Percentiles rank a stretch among this genome's conserved stretches.
These are phyloP conservation scores for Neonectria neomacrospora DNA, from an alignment of 2,329 filamentous ascomycete species.

Conservation along the genomic window DNA sequence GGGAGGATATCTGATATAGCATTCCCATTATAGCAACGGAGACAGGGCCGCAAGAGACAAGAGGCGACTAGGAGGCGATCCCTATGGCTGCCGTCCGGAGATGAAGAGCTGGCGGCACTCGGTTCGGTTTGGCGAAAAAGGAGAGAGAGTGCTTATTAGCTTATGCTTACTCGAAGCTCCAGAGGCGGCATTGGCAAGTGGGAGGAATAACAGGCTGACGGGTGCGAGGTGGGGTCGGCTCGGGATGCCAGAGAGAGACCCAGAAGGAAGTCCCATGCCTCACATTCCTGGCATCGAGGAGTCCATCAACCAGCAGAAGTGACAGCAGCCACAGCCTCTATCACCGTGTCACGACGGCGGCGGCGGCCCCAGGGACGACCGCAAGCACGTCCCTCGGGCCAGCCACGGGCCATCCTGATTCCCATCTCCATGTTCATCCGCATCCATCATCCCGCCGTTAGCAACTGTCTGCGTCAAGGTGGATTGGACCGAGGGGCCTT, in stretches of 20 bases:
- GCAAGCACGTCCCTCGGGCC: slow-evolving; percentile 40
- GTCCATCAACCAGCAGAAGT: slow-evolving; percentile 14
- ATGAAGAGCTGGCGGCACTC: slow-evolving; percentile 37
- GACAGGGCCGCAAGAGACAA: slow-evolving; percentile 14
- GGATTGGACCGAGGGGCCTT: slow-evolving; percentile 28
- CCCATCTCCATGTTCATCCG: slow-evolving; percentile 1
- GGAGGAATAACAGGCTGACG: slow-evolving; percentile 34
- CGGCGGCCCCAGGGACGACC: not conserved
- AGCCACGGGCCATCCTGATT: slow-evolving; percentile 26
- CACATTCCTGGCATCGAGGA: slow-evolving; percentile 29
- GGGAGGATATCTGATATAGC: slow-evolving; percentile 26
- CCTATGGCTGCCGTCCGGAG: slow-evolving; percentile 39
- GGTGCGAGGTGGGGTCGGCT: slow-evolving; percentile 39
- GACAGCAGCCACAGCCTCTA: slow-evolving; percentile 30
- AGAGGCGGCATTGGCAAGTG: slow-evolving; percentile 36
- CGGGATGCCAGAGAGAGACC: not conserved
- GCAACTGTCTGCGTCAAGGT: slow-evolving; percentile 21
- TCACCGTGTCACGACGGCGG: not conserved
- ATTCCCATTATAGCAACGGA: slow-evolving; percentile 23
- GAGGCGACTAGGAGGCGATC: slow-evolving; percentile 14
- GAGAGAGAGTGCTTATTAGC: slow-evolving; percentile 40
- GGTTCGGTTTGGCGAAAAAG: slow-evolving; percentile 35
- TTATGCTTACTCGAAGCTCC: slow-evolving; percentile 44
- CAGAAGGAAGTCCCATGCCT: slow-evolving; percentile 22
- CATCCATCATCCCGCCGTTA: slow-evolving; percentile 21